These are phyloP conservation scores for Solanum habrochaites DNA, from an alignment of 257 asterid species.

Conservation along the genomic window DNA sequence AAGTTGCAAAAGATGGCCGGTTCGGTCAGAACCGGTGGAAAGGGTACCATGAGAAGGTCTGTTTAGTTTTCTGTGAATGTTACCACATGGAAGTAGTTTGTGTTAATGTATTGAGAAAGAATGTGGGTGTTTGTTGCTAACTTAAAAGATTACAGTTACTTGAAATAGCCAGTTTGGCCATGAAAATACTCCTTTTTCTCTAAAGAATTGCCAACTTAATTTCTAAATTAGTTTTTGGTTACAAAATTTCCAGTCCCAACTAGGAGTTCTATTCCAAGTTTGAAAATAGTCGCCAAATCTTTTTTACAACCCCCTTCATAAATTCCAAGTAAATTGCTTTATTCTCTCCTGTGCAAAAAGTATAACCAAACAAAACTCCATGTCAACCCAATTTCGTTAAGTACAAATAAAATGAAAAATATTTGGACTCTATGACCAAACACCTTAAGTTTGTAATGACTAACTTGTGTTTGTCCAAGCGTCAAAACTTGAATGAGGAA, in stretches of 20 bases:
- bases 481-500: not conserved
- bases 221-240: not conserved
- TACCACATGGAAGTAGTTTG: not conserved
- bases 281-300: not conserved
- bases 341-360: not conserved
- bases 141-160: not conserved
- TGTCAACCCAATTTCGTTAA: not conserved
- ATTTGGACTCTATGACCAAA: not conserved
- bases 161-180: not conserved
- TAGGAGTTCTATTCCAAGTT: not conserved
- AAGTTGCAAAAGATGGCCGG: constrained; percentile 74
- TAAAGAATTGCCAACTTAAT: not conserved
- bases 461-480: not conserved
- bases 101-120: not conserved
- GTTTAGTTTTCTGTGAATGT: not conserved
- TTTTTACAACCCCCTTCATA: not conserved
- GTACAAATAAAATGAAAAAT: not conserved
- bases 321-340: not conserved
- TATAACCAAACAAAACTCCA: not conserved
- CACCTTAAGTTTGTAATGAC: not conserved
- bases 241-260: not conserved
- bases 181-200: not conserved
- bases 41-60: constrained; percentile 70
- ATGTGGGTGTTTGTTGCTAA: not conserved
- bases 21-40: constrained; percentile 70